phyloP scores from a whole-genome alignment of 805 yeast species.

The Metschnikowia proteae region DNA sequence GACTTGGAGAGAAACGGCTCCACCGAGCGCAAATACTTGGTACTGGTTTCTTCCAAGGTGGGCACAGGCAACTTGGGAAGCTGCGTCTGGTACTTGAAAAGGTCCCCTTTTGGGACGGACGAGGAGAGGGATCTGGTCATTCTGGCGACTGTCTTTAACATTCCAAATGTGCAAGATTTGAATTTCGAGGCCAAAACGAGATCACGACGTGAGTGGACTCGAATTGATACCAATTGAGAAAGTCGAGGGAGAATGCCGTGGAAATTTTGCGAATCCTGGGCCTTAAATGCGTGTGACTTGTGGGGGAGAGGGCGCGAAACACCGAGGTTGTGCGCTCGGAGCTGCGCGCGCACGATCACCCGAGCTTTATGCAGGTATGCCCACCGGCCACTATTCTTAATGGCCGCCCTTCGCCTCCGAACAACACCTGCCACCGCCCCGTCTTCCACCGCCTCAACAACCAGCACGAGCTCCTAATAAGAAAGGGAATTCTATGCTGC shows the following conservation, averaged over 20 bases:
- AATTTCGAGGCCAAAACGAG: background rate
- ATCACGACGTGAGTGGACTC: background rate
- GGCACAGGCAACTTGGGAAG: constrained; percentile 91
- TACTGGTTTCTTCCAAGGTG: constrained; percentile 62
- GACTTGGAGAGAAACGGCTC: constrained; percentile 58
- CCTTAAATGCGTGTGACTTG: background rate
- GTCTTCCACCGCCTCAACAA: no score
- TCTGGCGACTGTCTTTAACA: constrained; percentile 16
- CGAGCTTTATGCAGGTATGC: background rate
- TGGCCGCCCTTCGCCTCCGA: background rate
- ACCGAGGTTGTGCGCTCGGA: constrained; percentile 3
- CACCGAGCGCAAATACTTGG: constrained; percentile 65
- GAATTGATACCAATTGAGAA: background rate
- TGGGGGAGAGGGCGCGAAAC: background rate
- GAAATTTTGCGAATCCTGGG: constrained; percentile 2
- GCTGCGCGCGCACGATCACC: background rate
- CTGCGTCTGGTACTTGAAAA: constrained; percentile 65
- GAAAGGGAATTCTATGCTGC: no score
- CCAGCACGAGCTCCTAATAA: no score
- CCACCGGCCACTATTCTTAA: background rate
- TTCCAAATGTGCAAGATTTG: background rate
- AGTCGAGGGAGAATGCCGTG: background rate
- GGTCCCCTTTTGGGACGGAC: constrained; percentile 51
- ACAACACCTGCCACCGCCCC: no score
- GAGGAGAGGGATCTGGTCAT: constrained; percentile 22